Percentiles rank a stretch among this genome's conserved stretches.
phyloP scores from a whole-genome alignment of 2,329 filamentous ascomycete species.

The Trichoderma atroviride region DNA sequence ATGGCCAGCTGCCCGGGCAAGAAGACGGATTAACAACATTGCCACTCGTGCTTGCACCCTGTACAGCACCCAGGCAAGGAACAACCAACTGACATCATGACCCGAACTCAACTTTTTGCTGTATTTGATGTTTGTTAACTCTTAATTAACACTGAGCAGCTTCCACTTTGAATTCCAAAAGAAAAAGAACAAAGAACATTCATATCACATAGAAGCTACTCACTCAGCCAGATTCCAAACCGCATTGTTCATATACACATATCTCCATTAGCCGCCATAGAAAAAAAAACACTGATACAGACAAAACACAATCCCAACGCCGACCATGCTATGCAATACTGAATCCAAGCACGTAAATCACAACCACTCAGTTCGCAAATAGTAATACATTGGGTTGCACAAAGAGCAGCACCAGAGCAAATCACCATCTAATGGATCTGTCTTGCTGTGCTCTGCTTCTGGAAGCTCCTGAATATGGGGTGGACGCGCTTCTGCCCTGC shows the following conservation, averaged over 20 bases:
- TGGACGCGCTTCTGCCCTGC: slow-evolving; percentile 41
- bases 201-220: slow-evolving; percentile 5
- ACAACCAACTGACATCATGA: not conserved
- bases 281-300: not conserved
- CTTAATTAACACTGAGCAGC: not conserved
- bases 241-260: not conserved
- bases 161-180: not conserved
- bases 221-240: not conserved
- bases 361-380: not conserved
- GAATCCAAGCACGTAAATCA: slow-evolving; percentile 19
- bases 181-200: not conserved
- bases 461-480: slow-evolving; percentile 46
- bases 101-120: not conserved
- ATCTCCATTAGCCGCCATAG: not conserved
- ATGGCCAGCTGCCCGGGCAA: not conserved
- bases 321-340: slow-evolving; percentile 21
- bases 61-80: not conserved
- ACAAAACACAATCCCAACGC: slow-evolving; percentile 19
- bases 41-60: not conserved
- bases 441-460: slow-evolving; percentile 45
- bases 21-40: not conserved
- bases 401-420: not conserved
- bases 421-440: slow-evolving; percentile 42
- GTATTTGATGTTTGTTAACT: not conserved
- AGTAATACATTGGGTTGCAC: slow-evolving; percentile 5